Conservation (phyloP, 257 asterid species). For the Gentiana macrophylla region DNA sequence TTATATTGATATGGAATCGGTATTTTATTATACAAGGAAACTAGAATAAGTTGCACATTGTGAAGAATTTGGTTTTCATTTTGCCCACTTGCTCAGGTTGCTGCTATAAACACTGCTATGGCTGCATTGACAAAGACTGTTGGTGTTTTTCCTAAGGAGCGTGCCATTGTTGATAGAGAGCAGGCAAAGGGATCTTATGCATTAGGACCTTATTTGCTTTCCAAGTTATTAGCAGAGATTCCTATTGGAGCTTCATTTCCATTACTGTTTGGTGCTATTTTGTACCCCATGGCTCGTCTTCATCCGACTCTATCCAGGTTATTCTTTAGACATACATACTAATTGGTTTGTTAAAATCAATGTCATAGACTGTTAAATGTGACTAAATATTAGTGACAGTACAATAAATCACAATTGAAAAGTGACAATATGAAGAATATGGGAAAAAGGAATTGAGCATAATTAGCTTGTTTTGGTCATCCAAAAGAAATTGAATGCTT, state of each 20-base stretch:
- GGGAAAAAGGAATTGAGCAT: too few relatives aligned
- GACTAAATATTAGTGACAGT: background rate
- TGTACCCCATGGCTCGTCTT: constrained; percentile 95
- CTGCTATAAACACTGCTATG: constrained; percentile 99
- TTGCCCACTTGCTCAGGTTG: constrained; percentile 44
- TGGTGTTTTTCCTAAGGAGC: constrained; percentile 98
- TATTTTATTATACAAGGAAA: too few relatives aligned
- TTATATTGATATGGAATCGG: too few relatives aligned
- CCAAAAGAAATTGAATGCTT: too few relatives aligned
- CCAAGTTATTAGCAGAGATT: constrained; percentile 87
- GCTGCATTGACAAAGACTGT: constrained; percentile 96
- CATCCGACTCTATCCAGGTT: constrained; percentile 83
- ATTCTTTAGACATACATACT: constrained; percentile 7
- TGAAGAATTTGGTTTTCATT: background rate
- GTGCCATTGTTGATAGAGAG: constrained; percentile 92
- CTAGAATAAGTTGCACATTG: too few relatives aligned
- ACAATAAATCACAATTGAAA: too few relatives aligned
- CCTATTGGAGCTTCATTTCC: constrained; percentile 98
- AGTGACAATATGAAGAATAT: too few relatives aligned
- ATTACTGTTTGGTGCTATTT: constrained; percentile 72
- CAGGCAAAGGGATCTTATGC: constrained; percentile 81
- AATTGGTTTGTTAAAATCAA: too few relatives aligned
- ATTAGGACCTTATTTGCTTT: constrained; percentile 83
- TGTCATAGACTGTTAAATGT: background rate
- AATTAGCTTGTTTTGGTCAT: too few relatives aligned